Evolutionary conservation across 768 basidiomycete genomes (phyloP).

Genomic region (Pisolithus sp.): DNA sequence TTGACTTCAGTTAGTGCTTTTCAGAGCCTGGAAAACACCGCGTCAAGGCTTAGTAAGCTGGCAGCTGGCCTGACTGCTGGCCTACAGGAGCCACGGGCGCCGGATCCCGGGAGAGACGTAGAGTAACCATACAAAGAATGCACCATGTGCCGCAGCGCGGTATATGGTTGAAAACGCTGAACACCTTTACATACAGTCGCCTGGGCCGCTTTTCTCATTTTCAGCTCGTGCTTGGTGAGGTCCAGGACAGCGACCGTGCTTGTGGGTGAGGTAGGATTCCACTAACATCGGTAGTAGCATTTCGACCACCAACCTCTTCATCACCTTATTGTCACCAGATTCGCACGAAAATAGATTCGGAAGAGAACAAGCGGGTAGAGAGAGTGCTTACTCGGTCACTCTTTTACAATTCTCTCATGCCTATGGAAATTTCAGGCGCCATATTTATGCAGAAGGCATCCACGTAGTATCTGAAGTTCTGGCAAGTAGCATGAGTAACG

Average conservation of each 20-base stretch:
- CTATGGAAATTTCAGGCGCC: constrained; percentile 83
- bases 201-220: no score
- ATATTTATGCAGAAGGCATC: constrained; percentile 93
- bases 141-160: no score
- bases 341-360: constrained; percentile 1
- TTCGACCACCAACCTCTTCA: constrained; percentile 61
- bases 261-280: constrained; percentile 81
- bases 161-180: no score
- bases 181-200: no score
- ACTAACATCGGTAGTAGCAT: constrained; percentile 74
- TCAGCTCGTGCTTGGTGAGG: no score
- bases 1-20: no score
- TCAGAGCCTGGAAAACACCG: no score
- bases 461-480: constrained; percentile 89
- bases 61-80: constrained; percentile 15
- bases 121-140: neutral
- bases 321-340: constrained; percentile 42
- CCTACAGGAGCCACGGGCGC: neutral
- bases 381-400: constrained; percentile 63
- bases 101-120: neutral
- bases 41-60: no score
- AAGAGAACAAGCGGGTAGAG: neutral
- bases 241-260: no score
- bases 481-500: constrained; percentile 1
- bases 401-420: constrained; percentile 78